Conservation (phyloP, 2,329 filamentous ascomycete genomes). For the Beauveria australis region DNA sequence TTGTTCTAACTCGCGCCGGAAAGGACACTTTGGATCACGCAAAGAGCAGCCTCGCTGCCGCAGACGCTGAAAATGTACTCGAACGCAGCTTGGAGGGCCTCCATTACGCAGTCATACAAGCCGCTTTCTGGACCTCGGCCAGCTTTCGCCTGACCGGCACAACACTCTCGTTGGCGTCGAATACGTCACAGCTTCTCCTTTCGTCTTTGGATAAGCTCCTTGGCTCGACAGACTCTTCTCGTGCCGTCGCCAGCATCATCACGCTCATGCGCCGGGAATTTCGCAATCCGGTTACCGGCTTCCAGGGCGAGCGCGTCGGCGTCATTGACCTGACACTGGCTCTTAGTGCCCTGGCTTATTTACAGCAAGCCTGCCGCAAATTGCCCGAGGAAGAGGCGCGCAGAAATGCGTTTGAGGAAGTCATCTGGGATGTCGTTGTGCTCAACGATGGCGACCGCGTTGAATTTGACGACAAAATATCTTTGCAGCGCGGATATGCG, state of each 20-base stretch:
- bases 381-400: conserved; percentile 41
- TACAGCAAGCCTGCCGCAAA: conserved; percentile 49
- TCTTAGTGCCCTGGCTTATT: conserved; percentile 51
- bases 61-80: conserved; percentile 48
- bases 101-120: conserved; percentile 48
- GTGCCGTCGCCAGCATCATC: conserved; percentile 59
- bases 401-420: conserved; percentile 42
- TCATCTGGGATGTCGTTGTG: conserved; percentile 60
- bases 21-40: conserved; percentile 39
- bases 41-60: conserved; percentile 36
- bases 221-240: conserved; percentile 60
- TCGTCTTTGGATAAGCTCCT: conserved; percentile 55
- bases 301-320: conserved; percentile 50
- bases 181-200: conserved; percentile 49
- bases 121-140: conserved; percentile 54
- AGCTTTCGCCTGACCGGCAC: conserved; percentile 51
- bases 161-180: conserved; percentile 44
- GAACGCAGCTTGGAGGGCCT: conserved; percentile 48
- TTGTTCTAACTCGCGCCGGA: conserved; percentile 44
- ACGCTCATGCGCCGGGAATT: conserved; percentile 57
- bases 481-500: conserved; percentile 6
- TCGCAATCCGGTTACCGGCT: conserved; percentile 52
- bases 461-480: conserved; percentile 37
- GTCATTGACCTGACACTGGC: conserved; percentile 54
- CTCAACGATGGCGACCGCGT: conserved; percentile 50